phyloP scores from a whole-genome alignment of 331 rosid genomes.

The Saraca asoca region DNA sequence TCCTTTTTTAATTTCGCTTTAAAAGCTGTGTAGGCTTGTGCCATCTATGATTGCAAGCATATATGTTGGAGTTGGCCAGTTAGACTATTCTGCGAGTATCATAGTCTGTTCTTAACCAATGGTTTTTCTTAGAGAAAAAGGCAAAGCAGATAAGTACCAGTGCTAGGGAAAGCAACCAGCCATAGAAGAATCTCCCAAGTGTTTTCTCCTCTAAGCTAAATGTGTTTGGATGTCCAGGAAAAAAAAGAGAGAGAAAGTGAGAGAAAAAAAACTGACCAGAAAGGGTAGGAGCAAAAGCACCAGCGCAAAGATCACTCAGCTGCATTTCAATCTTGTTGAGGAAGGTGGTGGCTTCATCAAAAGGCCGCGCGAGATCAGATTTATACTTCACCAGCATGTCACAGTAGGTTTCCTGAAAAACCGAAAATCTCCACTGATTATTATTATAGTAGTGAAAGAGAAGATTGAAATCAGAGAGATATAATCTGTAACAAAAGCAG shows the following conservation, averaged over 20 bases:
- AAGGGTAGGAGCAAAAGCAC: constrained; percentile 48
- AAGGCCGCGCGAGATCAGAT: constrained; percentile 79
- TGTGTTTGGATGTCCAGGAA: no score
- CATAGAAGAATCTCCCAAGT: background rate
- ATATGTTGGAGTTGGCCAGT: constrained; percentile 5
- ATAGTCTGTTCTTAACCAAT: constrained; percentile 26
- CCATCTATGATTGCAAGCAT: constrained; percentile 29
- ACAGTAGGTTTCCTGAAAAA: constrained; percentile 74
- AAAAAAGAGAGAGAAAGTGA: constrained; percentile 11
- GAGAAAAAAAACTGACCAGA: constrained; percentile 62
- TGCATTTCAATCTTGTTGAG: constrained; percentile 75
- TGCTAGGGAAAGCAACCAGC: constrained; percentile 25
- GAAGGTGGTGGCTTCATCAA: constrained; percentile 85
- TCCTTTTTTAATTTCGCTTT: background rate
- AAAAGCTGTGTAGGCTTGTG: constrained; percentile 37
- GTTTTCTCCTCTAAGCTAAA: background rate
- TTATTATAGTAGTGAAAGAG: background rate
- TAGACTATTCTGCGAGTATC: constrained; percentile 28
- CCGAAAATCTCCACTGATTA: background rate
- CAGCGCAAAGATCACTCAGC: constrained; percentile 66
- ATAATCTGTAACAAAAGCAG: constrained; percentile 31
- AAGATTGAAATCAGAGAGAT: background rate
- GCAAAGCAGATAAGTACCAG: constrained; percentile 3
- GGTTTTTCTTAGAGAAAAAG: constrained; percentile 3
- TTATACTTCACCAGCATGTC: constrained; percentile 75